Evolutionary conservation across 2,329 filamentous ascomycete species (phyloP).

Genomic region (Ophiostoma australiae): DNA sequence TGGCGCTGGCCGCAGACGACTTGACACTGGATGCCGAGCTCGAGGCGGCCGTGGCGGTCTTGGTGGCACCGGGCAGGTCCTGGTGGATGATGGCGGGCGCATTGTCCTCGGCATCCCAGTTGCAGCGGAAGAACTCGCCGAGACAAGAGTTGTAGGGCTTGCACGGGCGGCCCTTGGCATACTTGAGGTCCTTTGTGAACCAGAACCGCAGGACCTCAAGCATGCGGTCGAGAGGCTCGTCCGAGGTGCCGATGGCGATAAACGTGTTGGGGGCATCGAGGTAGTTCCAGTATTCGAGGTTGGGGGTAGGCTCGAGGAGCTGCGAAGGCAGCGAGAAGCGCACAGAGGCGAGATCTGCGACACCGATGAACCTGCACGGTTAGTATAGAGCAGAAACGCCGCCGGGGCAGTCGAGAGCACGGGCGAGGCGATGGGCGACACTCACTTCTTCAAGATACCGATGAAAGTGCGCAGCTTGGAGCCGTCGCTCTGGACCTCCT

Average conservation of each 20-base stretch:
- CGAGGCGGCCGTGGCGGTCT: conserved; percentile 31
- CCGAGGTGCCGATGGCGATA: conserved; percentile 73
- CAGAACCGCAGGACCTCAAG: conserved; percentile 91
- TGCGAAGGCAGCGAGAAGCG: conserved; percentile 95
- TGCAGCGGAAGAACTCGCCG: conserved; percentile 97
- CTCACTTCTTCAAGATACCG: conserved; percentile 78
- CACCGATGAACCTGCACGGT: conserved; percentile 78
- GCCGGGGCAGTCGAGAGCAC: neutral
- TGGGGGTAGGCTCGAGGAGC: conserved; percentile 90
- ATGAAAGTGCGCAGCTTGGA: conserved; percentile 88
- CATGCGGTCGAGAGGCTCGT: conserved; percentile 89
- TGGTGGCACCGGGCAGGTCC: conserved; percentile 33
- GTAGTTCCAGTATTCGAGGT: conserved; percentile 99
- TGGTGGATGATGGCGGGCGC: conserved; percentile 59
- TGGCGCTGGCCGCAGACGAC: conserved; percentile 31
- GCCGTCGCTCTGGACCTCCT: conserved; percentile 62
- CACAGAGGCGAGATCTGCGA: conserved; percentile 89
- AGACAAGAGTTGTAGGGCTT: conserved; percentile 98
- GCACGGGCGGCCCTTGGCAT: conserved; percentile 96
- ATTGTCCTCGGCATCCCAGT: conserved; percentile 86
- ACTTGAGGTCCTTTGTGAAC: conserved; percentile 99
- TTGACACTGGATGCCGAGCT: conserved; percentile 48
- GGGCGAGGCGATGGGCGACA: conserved; percentile 19
- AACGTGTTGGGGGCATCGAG: conserved; percentile 93
- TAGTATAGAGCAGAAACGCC: neutral